Percentiles rank a stretch among this genome's conserved stretches.
These are phyloP conservation scores for Penicillium sp. DNA, from an alignment of 2,329 filamentous ascomycete genomes.

Conservation along the genomic window DNA sequence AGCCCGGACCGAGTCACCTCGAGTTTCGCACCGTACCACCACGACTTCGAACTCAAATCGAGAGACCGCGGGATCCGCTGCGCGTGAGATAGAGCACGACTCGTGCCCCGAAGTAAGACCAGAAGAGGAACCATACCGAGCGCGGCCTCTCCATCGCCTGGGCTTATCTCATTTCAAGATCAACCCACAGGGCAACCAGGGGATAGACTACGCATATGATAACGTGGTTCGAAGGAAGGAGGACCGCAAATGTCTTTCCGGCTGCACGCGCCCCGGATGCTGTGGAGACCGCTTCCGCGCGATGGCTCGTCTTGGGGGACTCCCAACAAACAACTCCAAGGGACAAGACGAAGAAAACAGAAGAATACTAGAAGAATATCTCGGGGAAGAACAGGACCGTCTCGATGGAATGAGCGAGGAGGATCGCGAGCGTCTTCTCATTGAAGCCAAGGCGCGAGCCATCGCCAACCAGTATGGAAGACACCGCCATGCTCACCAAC, in stretches of 20 bases:
- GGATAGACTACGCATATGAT: constrained; percentile 71
- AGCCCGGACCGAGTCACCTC: constrained; percentile 25
- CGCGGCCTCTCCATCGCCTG: constrained; percentile 62
- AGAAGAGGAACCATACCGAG: constrained; percentile 57
- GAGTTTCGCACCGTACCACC: constrained; percentile 9
- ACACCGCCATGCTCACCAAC: constrained; percentile 75
- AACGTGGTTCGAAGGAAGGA: constrained; percentile 74
- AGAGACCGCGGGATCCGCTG: too few species aligned
- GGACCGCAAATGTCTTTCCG: constrained; percentile 70
- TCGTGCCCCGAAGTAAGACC: constrained; percentile 17
- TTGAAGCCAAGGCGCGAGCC: constrained; percentile 75
- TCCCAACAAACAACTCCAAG: constrained; percentile 31
- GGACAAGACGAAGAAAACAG: constrained; percentile 29
- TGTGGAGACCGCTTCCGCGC: constrained; percentile 73
- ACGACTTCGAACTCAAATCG: not conserved
- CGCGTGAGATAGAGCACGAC: not conserved
- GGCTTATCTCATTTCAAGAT: constrained; percentile 77
- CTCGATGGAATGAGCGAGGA: constrained; percentile 56
- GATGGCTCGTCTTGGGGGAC: constrained; percentile 57
- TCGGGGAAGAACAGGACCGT: constrained; percentile 49
- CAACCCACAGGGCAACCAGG: constrained; percentile 73
- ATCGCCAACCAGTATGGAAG: constrained; percentile 76
- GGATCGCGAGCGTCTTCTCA: constrained; percentile 69
- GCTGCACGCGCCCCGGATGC: constrained; percentile 76
- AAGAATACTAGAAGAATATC: constrained; percentile 55